These are phyloP conservation scores for Picochlorum sp. DNA, from an alignment of 139 green algal species.

Conservation along the genomic window DNA sequence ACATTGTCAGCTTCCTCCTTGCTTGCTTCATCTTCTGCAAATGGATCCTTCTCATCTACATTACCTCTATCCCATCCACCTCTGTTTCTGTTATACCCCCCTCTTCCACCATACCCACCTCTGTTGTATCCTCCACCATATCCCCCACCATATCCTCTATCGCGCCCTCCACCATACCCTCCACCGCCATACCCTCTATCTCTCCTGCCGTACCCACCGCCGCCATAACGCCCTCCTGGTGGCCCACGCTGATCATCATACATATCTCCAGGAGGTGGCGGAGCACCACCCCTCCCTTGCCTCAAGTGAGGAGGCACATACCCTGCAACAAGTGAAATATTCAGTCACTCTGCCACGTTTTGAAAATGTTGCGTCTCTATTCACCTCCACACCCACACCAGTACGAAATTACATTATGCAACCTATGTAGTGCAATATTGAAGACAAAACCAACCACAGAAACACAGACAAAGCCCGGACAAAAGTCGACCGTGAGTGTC, in stretches of 20 bases:
- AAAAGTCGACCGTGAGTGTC: no score
- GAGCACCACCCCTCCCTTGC: not conserved
- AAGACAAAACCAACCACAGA: no score
- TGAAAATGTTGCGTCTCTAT: not conserved
- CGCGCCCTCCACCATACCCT: conserved; percentile 17
- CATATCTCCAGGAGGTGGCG: conserved; percentile 11
- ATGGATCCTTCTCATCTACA: conserved; percentile 39
- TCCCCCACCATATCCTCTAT: conserved; percentile 13
- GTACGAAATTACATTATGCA: no score
- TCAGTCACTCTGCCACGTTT: no score
- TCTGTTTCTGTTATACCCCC: conserved; percentile 11
- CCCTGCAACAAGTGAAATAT: conserved; percentile 8
- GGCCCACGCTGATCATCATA: conserved; percentile 13
- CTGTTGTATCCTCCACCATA: conserved; percentile 16
- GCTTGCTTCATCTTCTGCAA: conserved; percentile 39
- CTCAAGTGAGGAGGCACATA: conserved; percentile 70
- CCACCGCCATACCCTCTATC: conserved; percentile 15
- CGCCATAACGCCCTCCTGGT: conserved; percentile 10
- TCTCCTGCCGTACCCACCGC: conserved; percentile 31
- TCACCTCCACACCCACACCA: no score
- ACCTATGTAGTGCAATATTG: no score
- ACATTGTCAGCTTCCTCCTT: conserved; percentile 62
- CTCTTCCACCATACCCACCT: conserved; percentile 16
- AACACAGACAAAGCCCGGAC: no score
- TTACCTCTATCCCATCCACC: conserved; percentile 32